Evolutionary conservation across 1,139 yeast species (phyloP).

Genomic region (Schizosaccharomyces versatilis): DNA sequence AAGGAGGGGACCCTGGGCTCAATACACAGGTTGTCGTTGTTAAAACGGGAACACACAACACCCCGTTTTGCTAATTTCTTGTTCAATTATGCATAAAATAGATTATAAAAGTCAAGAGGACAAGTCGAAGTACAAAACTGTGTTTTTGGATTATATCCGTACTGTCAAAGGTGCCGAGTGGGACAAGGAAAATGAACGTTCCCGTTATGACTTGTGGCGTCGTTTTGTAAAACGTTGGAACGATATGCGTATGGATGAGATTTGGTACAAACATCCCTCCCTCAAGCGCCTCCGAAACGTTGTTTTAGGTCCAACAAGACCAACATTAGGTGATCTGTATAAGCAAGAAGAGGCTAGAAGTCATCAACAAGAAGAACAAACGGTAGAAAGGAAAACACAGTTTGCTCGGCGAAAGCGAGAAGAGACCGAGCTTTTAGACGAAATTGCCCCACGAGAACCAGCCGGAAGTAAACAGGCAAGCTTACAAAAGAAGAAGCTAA

Average conservation of each 20-base stretch:
- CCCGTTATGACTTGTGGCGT: not conserved
- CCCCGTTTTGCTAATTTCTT: too few relatives aligned
- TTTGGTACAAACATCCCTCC: not conserved
- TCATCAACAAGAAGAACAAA: not conserved
- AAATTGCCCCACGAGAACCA: not conserved
- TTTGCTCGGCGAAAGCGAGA: not conserved
- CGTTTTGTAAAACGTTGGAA: not conserved
- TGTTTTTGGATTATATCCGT: not conserved
- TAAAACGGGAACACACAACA: too few relatives aligned
- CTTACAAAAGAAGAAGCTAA: not conserved
- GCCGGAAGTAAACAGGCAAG: not conserved
- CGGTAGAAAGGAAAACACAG: too few relatives aligned
- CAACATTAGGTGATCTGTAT: not conserved
- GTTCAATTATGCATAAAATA: not conserved
- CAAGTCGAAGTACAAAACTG: not conserved
- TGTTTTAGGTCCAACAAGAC: not conserved
- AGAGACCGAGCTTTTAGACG: conserved; percentile 1
- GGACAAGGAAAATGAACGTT: not conserved
- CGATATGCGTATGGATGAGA: not conserved
- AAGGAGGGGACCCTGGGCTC: too few relatives aligned
- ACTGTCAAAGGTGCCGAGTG: not conserved
- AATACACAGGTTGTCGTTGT: too few relatives aligned
- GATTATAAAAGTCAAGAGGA: not conserved
- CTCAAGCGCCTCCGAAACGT: too few relatives aligned
- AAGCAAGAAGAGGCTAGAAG: not conserved